Percentiles rank a stretch among this genome's conserved stretches.
These are phyloP conservation scores for Funneliformis mosseae DNA, from an alignment of 192 early-diverging fungal species.

Conservation along the genomic window DNA sequence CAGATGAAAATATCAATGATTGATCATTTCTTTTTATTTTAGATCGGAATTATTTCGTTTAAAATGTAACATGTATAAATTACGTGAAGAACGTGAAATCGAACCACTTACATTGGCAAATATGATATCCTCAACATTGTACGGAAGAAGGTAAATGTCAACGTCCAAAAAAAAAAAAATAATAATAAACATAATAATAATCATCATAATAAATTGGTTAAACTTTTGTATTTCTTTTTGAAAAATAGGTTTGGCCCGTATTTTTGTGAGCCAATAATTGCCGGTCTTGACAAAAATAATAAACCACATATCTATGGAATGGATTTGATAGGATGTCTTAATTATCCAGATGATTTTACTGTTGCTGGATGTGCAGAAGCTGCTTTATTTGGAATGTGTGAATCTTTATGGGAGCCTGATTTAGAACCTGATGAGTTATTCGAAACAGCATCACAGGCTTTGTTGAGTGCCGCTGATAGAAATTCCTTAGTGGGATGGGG, in stretches of 20 bases:
- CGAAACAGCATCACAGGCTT: constrained; percentile 92
- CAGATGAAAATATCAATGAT: background rate
- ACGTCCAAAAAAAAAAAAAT: background rate
- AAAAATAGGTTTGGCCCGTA: constrained; percentile 89
- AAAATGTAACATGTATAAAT: constrained; percentile 95
- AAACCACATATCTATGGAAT: constrained; percentile 92
- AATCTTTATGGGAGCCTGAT: constrained; percentile 96
- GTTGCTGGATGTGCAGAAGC: constrained; percentile 86
- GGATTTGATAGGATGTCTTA: constrained; percentile 96
- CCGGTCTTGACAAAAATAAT: constrained; percentile 88
- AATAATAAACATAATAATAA: too few species aligned
- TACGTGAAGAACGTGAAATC: constrained; percentile 95
- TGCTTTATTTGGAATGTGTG: constrained; percentile 95
- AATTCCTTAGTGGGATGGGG: constrained; percentile 97
- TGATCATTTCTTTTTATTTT: constrained; percentile 2
- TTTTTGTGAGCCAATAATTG: constrained; percentile 93
- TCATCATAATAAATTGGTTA: background rate
- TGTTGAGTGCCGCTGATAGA: constrained; percentile 93
- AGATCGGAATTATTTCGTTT: constrained; percentile 88
- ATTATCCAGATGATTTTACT: constrained; percentile 92
- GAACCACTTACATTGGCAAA: constrained; percentile 91
- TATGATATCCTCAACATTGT: constrained; percentile 93
- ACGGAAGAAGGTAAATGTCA: constrained; percentile 74
- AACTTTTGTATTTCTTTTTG: background rate
- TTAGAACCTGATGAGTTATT: constrained; percentile 96